phyloP scores from a whole-genome alignment of 2,329 filamentous ascomycete genomes.

The Exophiala viscosa region DNA sequence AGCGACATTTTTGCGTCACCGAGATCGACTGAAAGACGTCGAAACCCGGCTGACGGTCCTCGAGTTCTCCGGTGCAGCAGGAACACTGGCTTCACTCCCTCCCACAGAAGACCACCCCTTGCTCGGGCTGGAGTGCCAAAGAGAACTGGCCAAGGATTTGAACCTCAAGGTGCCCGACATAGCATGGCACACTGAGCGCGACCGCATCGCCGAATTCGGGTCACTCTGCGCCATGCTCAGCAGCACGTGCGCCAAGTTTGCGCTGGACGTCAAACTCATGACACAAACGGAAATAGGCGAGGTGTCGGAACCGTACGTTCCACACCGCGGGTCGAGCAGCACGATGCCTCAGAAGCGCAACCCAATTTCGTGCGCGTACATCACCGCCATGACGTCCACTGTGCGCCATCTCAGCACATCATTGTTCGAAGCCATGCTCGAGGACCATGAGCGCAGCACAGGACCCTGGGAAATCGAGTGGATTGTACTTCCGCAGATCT shows the following conservation, averaged over 20 bases:
- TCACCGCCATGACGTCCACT: conserved; percentile 53
- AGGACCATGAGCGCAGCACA: conserved; percentile 56
- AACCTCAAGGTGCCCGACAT: conserved; percentile 24
- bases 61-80: conserved; percentile 28
- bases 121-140: conserved; percentile 23
- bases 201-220: conserved; percentile 26
- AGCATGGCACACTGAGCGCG: conserved; percentile 28
- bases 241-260: conserved; percentile 44
- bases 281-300: conserved; percentile 55
- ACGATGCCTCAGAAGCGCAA: conserved; percentile 61
- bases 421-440: conserved; percentile 55
- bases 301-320: conserved; percentile 55
- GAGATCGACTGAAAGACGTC: conserved; percentile 22
- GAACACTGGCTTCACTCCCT: conserved; percentile 25
- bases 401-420: conserved; percentile 52
- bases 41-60: conserved; percentile 20
- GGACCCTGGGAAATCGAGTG: conserved; percentile 60
- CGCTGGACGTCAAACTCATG: conserved; percentile 56
- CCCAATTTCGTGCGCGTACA: conserved; percentile 56
- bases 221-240: conserved; percentile 24
- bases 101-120: conserved; percentile 13
- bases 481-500: conserved; percentile 54
- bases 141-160: conserved; percentile 25
- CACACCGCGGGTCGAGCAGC: conserved; percentile 52
- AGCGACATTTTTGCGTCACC: conserved; percentile 25